Conservation (phyloP, 208 protist genomes). For the Endotrypanum monterogeii region DNA sequence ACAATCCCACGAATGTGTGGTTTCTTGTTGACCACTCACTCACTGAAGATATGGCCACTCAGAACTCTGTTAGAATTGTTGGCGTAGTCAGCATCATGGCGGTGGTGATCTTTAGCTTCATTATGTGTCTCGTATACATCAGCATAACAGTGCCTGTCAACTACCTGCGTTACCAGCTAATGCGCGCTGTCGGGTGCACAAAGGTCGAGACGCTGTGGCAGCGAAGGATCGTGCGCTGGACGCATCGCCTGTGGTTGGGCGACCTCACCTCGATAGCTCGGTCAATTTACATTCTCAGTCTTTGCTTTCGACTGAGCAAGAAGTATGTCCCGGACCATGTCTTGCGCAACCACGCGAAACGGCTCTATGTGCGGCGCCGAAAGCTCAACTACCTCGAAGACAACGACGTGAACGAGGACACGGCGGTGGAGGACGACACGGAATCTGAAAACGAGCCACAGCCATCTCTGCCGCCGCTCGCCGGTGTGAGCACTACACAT, state of each 20-base stretch:
- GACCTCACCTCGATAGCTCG: constrained; percentile 68
- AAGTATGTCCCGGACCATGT: constrained; percentile 89
- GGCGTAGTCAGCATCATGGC: constrained; percentile 51
- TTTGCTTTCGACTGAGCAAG: constrained; percentile 81
- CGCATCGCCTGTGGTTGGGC: constrained; percentile 62
- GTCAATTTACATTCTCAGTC: constrained; percentile 63
- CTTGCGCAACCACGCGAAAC: constrained; percentile 58
- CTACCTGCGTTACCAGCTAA: constrained; percentile 63
- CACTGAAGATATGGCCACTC: constrained; percentile 6
- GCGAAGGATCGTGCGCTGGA: constrained; percentile 37
- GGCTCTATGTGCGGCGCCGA: constrained; percentile 40
- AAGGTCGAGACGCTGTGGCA: constrained; percentile 29
- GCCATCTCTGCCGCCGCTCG: constrained; percentile 4
- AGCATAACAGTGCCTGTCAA: constrained; percentile 76
- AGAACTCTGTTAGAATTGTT: constrained; percentile 35
- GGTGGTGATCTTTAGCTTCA: constrained; percentile 53
- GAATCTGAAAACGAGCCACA: constrained; percentile 37
- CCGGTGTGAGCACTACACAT: constrained; percentile 7
- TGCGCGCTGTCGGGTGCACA: constrained; percentile 45
- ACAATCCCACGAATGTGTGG: constrained; percentile 69
- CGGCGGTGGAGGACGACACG: constrained; percentile 6
- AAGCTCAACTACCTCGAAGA: constrained; percentile 36
- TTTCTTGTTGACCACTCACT: constrained; percentile 55
- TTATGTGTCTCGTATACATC: constrained; percentile 64
- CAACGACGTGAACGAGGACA: constrained; percentile 21